Conservation (phyloP, 1,284 basidiomycete species). For the Sporisorium graminicola region DNA sequence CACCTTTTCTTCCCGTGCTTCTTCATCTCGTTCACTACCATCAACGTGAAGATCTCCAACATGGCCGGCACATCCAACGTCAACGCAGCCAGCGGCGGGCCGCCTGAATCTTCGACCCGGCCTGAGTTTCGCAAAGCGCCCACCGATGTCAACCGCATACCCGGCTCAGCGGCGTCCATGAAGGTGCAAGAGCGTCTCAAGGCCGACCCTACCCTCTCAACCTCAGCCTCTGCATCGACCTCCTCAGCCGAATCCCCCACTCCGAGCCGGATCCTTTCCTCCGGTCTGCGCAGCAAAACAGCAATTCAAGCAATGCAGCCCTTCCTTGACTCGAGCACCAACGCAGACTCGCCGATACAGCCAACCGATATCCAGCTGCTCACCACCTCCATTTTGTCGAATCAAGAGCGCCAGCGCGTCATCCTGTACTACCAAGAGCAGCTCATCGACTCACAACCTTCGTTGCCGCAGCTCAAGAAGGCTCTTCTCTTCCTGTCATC, state of each 20-base stretch:
- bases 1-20: neutral
- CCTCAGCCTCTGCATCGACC: neutral
- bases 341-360: constrained; percentile 27
- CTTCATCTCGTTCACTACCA: neutral
- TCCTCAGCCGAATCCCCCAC: neutral
- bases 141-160: constrained; percentile 31
- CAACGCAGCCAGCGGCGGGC: neutral
- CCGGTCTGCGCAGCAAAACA: constrained; percentile 1
- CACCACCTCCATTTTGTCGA: constrained; percentile 42
- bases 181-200: constrained; percentile 31
- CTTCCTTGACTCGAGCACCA: constrained; percentile 34
- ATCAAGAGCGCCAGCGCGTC: constrained; percentile 34
- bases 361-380: constrained; percentile 54
- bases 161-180: constrained; percentile 42
- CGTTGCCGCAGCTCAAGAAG: constrained; percentile 19
- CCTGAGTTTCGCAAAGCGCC: constrained; percentile 27
- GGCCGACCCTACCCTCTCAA: neutral
- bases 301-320: constrained; percentile 38
- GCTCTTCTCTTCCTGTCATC: constrained; percentile 20
- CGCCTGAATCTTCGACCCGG: neutral
- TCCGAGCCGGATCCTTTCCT: neutral
- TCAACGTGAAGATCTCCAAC: neutral
- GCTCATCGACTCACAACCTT: constrained; percentile 21
- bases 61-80: neutral
- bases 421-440: constrained; percentile 36